These are phyloP conservation scores for Penicillium sp. DNA, from an alignment of 2,329 filamentous ascomycete species.

Conservation along the genomic window DNA sequence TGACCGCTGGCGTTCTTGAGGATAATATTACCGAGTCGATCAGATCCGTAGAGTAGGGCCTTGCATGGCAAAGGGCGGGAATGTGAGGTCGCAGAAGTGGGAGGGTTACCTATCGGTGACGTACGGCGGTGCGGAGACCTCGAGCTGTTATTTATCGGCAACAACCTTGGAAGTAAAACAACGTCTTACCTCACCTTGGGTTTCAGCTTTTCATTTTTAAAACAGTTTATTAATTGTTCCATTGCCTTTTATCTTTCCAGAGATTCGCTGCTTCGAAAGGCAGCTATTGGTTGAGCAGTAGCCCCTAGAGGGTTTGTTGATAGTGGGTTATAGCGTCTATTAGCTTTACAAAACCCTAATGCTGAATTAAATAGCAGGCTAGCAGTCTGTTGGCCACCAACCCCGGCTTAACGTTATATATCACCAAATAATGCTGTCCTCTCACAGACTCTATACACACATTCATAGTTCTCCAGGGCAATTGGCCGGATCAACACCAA, in stretches of 20 bases:
- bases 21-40: background rate
- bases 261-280: background rate
- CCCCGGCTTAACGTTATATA: too few species aligned
- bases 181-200: background rate
- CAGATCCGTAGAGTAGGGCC: background rate
- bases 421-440: too few species aligned
- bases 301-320: background rate
- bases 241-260: background rate
- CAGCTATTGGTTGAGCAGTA: background rate
- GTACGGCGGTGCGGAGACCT: constrained; percentile 15
- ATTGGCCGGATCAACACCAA: too few species aligned
- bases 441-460: too few species aligned
- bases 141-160: constrained; percentile 4
- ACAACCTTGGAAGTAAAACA: background rate
- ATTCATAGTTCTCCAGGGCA: too few species aligned
- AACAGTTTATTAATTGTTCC: background rate
- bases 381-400: too few species aligned
- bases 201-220: background rate
- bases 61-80: background rate
- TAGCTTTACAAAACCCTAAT: background rate
- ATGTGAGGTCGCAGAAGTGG: constrained; percentile 8
- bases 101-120: constrained; percentile 14
- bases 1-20: background rate
- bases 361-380: background rate
- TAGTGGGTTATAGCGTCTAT: background rate